Percentiles rank a stretch among this genome's conserved stretches.
Conservation (phyloP, 495 filamentous ascomycete species). For the Tuber brumale region DNA sequence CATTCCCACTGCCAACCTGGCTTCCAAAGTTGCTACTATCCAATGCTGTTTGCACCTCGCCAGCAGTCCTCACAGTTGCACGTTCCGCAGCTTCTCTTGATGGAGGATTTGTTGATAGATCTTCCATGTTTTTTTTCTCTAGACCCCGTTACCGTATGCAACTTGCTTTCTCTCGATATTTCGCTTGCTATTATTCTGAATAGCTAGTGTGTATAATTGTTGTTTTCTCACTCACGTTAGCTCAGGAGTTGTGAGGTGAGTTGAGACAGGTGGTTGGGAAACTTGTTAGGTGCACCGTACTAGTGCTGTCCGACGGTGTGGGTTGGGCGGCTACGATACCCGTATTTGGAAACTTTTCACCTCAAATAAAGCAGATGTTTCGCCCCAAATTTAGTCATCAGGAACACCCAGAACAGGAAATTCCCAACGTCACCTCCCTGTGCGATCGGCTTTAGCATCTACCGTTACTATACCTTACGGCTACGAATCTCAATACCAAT, state of each 20-base stretch:
- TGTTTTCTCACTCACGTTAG: not conserved
- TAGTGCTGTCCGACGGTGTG: too few species aligned
- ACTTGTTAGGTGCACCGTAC: too few species aligned
- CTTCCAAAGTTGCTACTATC: constrained; percentile 6
- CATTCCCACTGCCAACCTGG: not conserved
- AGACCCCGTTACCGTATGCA: not conserved
- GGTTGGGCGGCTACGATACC: too few species aligned
- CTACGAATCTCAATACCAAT: constrained; percentile 42
- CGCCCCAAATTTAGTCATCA: not conserved
- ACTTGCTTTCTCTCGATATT: not conserved
- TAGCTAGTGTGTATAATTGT: not conserved
- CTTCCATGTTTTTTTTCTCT: constrained; percentile 21
- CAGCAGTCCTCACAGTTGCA: constrained; percentile 31
- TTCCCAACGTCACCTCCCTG: constrained; percentile 5
- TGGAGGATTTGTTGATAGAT: constrained; percentile 25
- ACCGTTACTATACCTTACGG: too few species aligned
- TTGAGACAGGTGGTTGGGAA: not conserved
- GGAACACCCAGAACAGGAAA: constrained; percentile 18
- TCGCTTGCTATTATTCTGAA: not conserved
- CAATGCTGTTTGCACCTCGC: constrained; percentile 1
- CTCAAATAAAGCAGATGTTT: not conserved
- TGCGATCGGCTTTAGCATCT: not conserved
- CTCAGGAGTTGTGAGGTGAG: not conserved
- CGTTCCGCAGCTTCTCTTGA: constrained; percentile 35
- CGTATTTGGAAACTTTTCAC: not conserved